A percentile compares a stretch with the other conserved stretches of the same genome.
These are phyloP conservation scores for Phytophthora litchii DNA, from an alignment of 352 stramenopile species.

Conservation along the genomic window DNA sequence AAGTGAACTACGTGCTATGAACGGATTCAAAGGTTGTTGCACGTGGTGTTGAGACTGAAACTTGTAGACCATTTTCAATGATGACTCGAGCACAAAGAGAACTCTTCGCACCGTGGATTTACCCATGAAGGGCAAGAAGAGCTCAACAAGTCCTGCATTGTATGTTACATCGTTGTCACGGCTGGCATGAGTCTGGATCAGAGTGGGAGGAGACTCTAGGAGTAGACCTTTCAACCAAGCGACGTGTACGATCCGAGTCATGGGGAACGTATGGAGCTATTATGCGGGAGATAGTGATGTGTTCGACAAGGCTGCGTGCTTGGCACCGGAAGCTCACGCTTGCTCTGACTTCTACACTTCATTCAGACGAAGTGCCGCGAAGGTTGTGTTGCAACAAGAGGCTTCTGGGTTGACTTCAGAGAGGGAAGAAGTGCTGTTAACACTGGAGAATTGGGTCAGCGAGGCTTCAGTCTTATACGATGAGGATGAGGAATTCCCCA, in stretches of 20 bases:
- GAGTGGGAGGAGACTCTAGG: constrained; percentile 2
- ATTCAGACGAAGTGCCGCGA: constrained; percentile 40
- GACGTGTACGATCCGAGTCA: constrained; percentile 17
- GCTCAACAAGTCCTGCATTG: constrained; percentile 16
- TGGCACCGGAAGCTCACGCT: constrained; percentile 20
- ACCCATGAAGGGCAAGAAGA: constrained; percentile 20
- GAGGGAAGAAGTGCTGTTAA: constrained; percentile 40
- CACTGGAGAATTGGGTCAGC: constrained; percentile 58
- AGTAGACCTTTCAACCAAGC: constrained; percentile 17
- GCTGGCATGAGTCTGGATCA: constrained; percentile 18
- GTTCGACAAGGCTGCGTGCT: constrained; percentile 39
- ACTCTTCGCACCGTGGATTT: constrained; percentile 20
- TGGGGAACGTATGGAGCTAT: constrained; percentile 44
- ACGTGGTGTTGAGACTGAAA: not conserved
- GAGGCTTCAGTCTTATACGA: constrained; percentile 50
- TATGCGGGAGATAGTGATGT: constrained; percentile 26
- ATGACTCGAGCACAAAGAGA: constrained; percentile 16
- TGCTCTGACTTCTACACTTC: constrained; percentile 42
- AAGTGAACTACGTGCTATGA: not conserved
- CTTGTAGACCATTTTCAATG: constrained; percentile 6
- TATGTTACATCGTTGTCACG: constrained; percentile 2
- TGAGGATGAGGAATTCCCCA: constrained; percentile 40
- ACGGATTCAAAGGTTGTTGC: not conserved
- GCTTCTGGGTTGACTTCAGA: constrained; percentile 20
- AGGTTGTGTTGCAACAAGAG: constrained; percentile 40